These are phyloP conservation scores for Blastobotrys raffinosifermentans DNA, from an alignment of 1,139 yeast genomes.

Conservation along the genomic window DNA sequence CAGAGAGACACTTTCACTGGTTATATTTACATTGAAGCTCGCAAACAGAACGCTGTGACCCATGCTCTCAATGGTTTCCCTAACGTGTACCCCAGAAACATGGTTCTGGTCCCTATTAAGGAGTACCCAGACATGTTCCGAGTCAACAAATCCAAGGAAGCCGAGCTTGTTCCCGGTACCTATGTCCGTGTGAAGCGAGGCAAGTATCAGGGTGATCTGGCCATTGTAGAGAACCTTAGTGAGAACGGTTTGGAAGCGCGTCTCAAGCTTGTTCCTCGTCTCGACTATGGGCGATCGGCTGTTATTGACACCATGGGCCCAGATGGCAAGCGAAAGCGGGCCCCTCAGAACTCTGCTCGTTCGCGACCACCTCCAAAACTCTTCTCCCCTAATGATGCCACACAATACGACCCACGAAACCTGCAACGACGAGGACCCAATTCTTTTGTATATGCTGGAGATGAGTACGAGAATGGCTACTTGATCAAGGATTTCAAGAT, in stretches of 20 bases:
- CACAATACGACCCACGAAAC: conserved; percentile 53
- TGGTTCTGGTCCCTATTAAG: conserved; percentile 86
- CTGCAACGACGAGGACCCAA: conserved; percentile 67
- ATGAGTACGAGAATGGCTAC: conserved; percentile 86
- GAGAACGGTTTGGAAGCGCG: conserved; percentile 94
- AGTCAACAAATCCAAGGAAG: conserved; percentile 83
- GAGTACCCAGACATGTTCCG: conserved; percentile 92
- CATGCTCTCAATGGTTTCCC: conserved; percentile 86
- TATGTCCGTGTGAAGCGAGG: conserved; percentile 90
- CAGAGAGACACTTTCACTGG: conserved; percentile 93
- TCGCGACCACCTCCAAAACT: conserved; percentile 79
- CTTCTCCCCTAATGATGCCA: conserved; percentile 58
- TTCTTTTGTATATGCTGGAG: conserved; percentile 71
- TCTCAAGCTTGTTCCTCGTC: conserved; percentile 84
- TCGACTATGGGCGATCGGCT: conserved; percentile 76
- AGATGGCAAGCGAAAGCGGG: conserved; percentile 44
- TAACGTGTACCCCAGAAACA: conserved; percentile 63
- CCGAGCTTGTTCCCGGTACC: conserved; percentile 83
- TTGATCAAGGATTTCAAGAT: conserved; percentile 80
- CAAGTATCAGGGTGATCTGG: conserved; percentile 87
- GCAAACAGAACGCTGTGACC: conserved; percentile 87
- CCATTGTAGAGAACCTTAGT: conserved; percentile 85
- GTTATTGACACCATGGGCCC: conserved; percentile 52
- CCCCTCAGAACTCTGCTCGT: conserved; percentile 44
- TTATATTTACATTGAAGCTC: conserved; percentile 89